phyloP scores from a whole-genome alignment of 495 filamentous ascomycete genomes.

The Mytilinidion resinicola region DNA sequence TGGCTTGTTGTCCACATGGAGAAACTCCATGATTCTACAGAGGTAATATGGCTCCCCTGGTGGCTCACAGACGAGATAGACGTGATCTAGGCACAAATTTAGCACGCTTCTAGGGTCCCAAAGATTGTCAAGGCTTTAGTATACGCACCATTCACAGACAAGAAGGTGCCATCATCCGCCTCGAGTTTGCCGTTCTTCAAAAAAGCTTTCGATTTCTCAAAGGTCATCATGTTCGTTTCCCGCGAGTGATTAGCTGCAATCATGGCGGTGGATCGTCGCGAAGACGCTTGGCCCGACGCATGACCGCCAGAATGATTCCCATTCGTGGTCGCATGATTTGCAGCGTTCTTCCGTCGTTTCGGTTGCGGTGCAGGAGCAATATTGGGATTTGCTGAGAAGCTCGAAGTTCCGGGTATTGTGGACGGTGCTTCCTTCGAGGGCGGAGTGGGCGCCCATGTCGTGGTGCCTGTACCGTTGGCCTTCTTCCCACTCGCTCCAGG shows the following conservation, averaged over 20 bases:
- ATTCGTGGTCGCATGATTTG: slow-evolving; percentile 21
- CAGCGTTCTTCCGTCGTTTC: slow-evolving; percentile 72
- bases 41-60: slow-evolving; percentile 98
- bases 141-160: slow-evolving; percentile 77
- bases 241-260: slow-evolving; percentile 18
- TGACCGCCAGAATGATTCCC: slow-evolving; percentile 21
- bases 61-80: slow-evolving; percentile 95
- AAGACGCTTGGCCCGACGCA: slow-evolving; percentile 21
- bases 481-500: slow-evolving; percentile 18
- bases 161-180: slow-evolving; percentile 83
- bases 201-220: slow-evolving; percentile 60
- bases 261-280: slow-evolving; percentile 17
- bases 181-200: slow-evolving; percentile 73
- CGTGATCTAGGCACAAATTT: slow-evolving; percentile 61
- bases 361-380: slow-evolving; percentile 26
- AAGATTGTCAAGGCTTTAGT: not conserved
- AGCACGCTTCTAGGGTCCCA: slow-evolving; percentile 1
- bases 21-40: slow-evolving; percentile 95
- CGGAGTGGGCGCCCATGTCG: slow-evolving; percentile 15
- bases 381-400: slow-evolving; percentile 50
- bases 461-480: slow-evolving; percentile 11
- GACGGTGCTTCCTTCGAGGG: slow-evolving; percentile 32
- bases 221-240: slow-evolving; percentile 76
- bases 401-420: slow-evolving; percentile 64
- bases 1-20: slow-evolving; percentile 65